Base-by-base conservation (phyloP, 495 filamentous ascomycete species). In the Lindgomyces ingoldianus region DNA sequence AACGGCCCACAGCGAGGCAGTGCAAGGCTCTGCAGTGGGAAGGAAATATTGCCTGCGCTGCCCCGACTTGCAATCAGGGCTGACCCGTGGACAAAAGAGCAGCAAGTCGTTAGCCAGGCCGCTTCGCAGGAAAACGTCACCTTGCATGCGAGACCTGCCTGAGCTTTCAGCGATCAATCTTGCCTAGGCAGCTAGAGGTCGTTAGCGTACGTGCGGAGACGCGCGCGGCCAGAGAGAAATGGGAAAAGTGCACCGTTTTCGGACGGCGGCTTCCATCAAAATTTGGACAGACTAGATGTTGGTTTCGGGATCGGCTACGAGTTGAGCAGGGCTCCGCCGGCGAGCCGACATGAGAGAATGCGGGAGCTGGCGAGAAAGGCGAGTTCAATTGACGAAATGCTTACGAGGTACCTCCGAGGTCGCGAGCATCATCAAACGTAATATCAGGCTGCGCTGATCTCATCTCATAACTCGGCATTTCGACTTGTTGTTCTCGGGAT, bases 361-460 rank as follows among this genome's bases (percentile, higher is more conserved):
- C n/a, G n/a, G n/a, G 29, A 29, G 33, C 24, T 22, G 33, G 51
- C 51, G 33, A 55, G 18, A 16, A 55, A 26, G 25, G 4, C 12
- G 25, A 24, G 22, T 12, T 27, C 12, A 10, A 6, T 27, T 10
- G 19, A 54, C n/a, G 50, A 8, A 39, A 22, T 8, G 26, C 48
- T 41, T 22, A 21, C 3, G 30, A 55, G 25, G 22, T 24, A 12
- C 10, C 11, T 27, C 3, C 11, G n/a, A 8, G 39, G 51, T 55
- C 33, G 33, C 14, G 6, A 6, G 6, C 19, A 33, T 4, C 29
- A 39, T 6, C 47, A 25, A 39, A 26, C 26, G 21, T 48, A n/a
- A 48, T 30, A 49, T 49, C 18, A 45, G 39, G 55, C 44, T 60
- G 24, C 36, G 58, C 58, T 52, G 48, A 61, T 61, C 46, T 61